Evolutionary conservation across 2,329 filamentous ascomycete species (phyloP).

Genomic region (Aspergillus ochraceus): DNA sequence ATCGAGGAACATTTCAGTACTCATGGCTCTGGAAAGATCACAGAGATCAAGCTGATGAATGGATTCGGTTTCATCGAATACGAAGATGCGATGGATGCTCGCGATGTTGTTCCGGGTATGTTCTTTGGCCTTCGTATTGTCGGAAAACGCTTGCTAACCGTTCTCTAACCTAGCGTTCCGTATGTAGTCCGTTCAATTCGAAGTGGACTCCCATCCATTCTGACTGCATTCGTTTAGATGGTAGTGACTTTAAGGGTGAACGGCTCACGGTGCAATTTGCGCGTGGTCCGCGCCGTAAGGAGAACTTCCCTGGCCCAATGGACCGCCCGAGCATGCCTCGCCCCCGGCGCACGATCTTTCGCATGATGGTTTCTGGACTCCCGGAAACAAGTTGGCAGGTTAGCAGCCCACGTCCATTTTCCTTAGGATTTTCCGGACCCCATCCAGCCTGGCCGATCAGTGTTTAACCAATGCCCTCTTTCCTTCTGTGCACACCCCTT

Average conservation of each 20-base stretch:
- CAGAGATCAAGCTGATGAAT: constrained; percentile 99
- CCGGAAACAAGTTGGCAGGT: constrained; percentile 99
- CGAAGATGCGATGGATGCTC: constrained; percentile 96
- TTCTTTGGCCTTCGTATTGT: constrained; percentile 5
- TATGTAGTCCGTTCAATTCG: constrained; percentile 61
- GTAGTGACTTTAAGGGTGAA: constrained; percentile 96
- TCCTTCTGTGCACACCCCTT: not conserved
- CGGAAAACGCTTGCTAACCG: not conserved
- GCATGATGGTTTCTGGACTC: constrained; percentile 97
- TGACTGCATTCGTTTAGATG: constrained; percentile 62
- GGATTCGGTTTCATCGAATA: constrained; percentile 99
- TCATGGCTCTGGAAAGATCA: constrained; percentile 96
- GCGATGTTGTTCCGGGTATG: constrained; percentile 96
- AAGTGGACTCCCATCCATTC: constrained; percentile 38
- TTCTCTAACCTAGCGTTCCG: constrained; percentile 51
- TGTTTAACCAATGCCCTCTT: constrained; percentile 6
- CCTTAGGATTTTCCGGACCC: constrained; percentile 28
- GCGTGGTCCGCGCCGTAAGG: constrained; percentile 74
- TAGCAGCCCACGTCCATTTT: constrained; percentile 58
- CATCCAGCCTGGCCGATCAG: constrained; percentile 15
- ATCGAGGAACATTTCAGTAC: constrained; percentile 93
- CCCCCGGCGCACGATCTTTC: constrained; percentile 88
- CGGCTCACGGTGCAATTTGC: constrained; percentile 98
- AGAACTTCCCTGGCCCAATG: constrained; percentile 62
- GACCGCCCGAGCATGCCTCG: constrained; percentile 68